Evolutionary conservation across 106 monocot genomes (phyloP), one percentile per base, ranked within the genome.

Genomic region (Dendrobium nobile): DNA sequence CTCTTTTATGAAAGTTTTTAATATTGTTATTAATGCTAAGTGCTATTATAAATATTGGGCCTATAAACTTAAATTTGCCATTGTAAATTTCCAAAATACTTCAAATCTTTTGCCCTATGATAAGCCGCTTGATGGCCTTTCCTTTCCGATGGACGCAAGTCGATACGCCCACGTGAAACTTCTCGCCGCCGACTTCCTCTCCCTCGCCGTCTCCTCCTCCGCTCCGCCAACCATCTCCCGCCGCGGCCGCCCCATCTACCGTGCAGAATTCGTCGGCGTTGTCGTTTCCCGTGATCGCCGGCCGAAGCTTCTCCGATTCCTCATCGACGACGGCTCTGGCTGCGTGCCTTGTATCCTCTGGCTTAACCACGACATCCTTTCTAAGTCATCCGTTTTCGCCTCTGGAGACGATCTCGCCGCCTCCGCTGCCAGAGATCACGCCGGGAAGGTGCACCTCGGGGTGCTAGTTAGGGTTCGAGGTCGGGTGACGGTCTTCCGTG

Each of bases 311-410:
- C 88, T 97, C 55, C 31, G 48, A 7, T 97, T 97, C 78, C 84
- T 86, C 72, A 33, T 97, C 51, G 97, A 94, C 85, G 94, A 97
- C 78, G 97, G 94, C 67, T 85, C 82, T 41, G 94, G 90, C 16
- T 94, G 92, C 85, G 44, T 92, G 31, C 94, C 90, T 37, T 97
- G 97, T 85, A 72, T 97, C 70, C 86, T 97, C 48, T 97, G 97
- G 97, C 88, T 97, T 64, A 94, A 94, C 86, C 88, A 91, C 75
- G 79, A 41, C 54, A 44, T 18, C 54, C 45, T 41, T 65, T 19
- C 51, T 19, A 37, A 27, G 0, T 33, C 41, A 28, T 59, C 61
- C 54, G 43, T 6, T 26, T n/a, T 45, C 56, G 41, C 26, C 45
- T 17, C 54, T 70, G 1, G 80, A 5, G 70, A 70, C 9, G 4